Conservation (phyloP, 208 protist genomes). For the Crithidia thermophila region DNA sequence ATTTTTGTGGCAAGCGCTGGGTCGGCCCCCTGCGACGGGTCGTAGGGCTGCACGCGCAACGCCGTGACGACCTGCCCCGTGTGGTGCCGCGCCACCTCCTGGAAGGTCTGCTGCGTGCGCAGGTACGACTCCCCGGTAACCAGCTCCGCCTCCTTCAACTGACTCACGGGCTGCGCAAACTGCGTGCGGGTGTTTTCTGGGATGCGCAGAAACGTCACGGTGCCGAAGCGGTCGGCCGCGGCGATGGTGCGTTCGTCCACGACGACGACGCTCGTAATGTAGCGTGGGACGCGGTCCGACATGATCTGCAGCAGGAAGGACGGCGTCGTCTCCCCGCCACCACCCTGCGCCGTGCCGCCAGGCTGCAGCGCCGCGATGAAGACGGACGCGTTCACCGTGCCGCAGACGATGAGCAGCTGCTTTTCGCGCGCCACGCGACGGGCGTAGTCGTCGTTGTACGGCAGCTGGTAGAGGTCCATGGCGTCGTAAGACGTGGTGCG, state of each 20-base stretch:
- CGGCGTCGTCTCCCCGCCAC: conserved; percentile 19
- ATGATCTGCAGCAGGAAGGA: conserved; percentile 74
- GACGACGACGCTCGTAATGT: conserved; percentile 58
- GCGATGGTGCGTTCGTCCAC: conserved; percentile 77
- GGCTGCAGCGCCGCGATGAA: conserved; percentile 72
- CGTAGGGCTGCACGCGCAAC: conserved; percentile 47
- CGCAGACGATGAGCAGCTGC: conserved; percentile 79
- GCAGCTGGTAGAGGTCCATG: conserved; percentile 66
- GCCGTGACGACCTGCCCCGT: conserved; percentile 71
- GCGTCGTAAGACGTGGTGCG: conserved; percentile 25
- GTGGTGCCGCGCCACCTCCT: conserved; percentile 69
- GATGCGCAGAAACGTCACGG: conserved; percentile 68
- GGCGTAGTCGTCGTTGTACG: conserved; percentile 27
- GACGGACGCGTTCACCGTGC: conserved; percentile 67
- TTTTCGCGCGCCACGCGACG: conserved; percentile 41
- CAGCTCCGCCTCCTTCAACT: conserved; percentile 61
- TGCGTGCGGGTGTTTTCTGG: conserved; percentile 51
- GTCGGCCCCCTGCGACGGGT: conserved; percentile 56
- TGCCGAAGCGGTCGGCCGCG: conserved; percentile 73
- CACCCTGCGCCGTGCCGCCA: conserved; percentile 7
- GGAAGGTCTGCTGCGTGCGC: conserved; percentile 49
- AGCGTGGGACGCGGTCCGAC: conserved; percentile 63
- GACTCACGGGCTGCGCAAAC: conserved; percentile 60
- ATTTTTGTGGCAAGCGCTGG: conserved; percentile 38
- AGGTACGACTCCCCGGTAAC: conserved; percentile 46